Percentiles rank a stretch among this genome's conserved stretches.
These are phyloP conservation scores for Aulographum hederae DNA, from an alignment of 2,329 filamentous ascomycete genomes.

Conservation along the genomic window DNA sequence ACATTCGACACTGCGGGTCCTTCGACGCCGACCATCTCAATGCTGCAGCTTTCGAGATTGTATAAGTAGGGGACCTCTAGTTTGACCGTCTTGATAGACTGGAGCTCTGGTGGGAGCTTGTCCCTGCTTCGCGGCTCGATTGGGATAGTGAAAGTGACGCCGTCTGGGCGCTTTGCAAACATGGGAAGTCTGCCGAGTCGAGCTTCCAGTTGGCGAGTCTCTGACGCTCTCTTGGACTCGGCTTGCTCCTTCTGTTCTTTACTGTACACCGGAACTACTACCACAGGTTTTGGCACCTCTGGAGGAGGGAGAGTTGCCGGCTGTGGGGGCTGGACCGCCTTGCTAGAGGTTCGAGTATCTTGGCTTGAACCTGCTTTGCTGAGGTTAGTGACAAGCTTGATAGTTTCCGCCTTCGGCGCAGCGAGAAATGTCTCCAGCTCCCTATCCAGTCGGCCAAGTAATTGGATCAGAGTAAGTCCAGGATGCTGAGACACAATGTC, in stretches of 20 bases:
- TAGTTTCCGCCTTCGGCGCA: slow-evolving; percentile 50
- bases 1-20: slow-evolving; percentile 38
- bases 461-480: slow-evolving; percentile 41
- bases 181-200: slow-evolving; percentile 49
- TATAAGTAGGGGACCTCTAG: slow-evolving; percentile 55
- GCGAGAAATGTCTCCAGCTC: slow-evolving; percentile 52
- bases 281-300: too few species aligned
- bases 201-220: slow-evolving; percentile 56
- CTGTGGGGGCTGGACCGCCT: not conserved
- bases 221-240: slow-evolving; percentile 41
- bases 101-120: slow-evolving; percentile 43
- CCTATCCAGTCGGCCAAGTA: slow-evolving; percentile 54
- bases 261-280: slow-evolving; percentile 31
- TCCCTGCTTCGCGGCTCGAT: slow-evolving; percentile 44
- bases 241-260: slow-evolving; percentile 43
- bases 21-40: slow-evolving; percentile 47
- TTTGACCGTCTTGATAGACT: slow-evolving; percentile 43
- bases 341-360: too few species aligned
- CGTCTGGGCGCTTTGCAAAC: slow-evolving; percentile 53
- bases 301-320: not conserved
- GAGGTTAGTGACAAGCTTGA: slow-evolving; percentile 48
- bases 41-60: slow-evolving; percentile 47
- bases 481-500: slow-evolving; percentile 37
- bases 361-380: slow-evolving; percentile 19
- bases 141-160: slow-evolving; percentile 50